These are phyloP conservation scores for Emmonsiellopsis sp. DNA, from an alignment of 2,329 filamentous ascomycete species.

Conservation along the genomic window DNA sequence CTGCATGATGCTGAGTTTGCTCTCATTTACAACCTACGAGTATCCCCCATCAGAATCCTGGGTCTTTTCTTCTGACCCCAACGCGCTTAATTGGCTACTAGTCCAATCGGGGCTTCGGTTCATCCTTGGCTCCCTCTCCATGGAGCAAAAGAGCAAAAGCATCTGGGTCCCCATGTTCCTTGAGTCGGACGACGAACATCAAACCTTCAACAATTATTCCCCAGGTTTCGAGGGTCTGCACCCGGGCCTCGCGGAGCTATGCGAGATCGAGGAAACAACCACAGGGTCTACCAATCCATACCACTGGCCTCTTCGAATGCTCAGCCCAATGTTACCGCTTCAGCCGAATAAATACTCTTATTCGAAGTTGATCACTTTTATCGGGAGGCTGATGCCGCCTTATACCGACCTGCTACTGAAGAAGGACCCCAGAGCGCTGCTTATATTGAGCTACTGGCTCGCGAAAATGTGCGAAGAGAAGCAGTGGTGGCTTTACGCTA, in stretches of 20 bases:
- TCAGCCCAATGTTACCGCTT: slow-evolving; percentile 22
- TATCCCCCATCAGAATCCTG: slow-evolving; percentile 25
- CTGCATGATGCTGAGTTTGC: slow-evolving; percentile 27
- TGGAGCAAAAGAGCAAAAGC: slow-evolving; percentile 19
- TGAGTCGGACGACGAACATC: slow-evolving; percentile 13
- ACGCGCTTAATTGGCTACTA: slow-evolving; percentile 26
- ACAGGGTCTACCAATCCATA: slow-evolving; percentile 25
- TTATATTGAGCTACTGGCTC: slow-evolving; percentile 27
- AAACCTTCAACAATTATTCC: slow-evolving; percentile 20
- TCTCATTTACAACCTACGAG: slow-evolving; percentile 23
- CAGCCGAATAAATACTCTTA: slow-evolving; percentile 17
- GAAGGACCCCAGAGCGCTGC: slow-evolving; percentile 24
- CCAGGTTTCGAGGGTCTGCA: slow-evolving; percentile 20
- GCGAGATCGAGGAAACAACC: slow-evolving; percentile 20
- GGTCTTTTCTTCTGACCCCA: slow-evolving; percentile 24
- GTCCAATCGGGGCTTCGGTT: slow-evolving; percentile 26
- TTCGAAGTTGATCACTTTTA: slow-evolving; percentile 21
- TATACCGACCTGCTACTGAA: slow-evolving; percentile 19
- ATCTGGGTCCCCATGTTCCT: slow-evolving; percentile 27
- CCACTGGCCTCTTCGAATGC: slow-evolving; percentile 25
- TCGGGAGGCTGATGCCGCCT: slow-evolving; percentile 23
- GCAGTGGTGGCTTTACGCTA: slow-evolving; percentile 23
- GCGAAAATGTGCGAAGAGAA: slow-evolving; percentile 18
- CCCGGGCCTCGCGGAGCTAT: slow-evolving; percentile 24
- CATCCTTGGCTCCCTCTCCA: slow-evolving; percentile 17